Conservation (phyloP, 2,329 filamentous ascomycete genomes). For the Teratosphaeriaceae sp. region DNA sequence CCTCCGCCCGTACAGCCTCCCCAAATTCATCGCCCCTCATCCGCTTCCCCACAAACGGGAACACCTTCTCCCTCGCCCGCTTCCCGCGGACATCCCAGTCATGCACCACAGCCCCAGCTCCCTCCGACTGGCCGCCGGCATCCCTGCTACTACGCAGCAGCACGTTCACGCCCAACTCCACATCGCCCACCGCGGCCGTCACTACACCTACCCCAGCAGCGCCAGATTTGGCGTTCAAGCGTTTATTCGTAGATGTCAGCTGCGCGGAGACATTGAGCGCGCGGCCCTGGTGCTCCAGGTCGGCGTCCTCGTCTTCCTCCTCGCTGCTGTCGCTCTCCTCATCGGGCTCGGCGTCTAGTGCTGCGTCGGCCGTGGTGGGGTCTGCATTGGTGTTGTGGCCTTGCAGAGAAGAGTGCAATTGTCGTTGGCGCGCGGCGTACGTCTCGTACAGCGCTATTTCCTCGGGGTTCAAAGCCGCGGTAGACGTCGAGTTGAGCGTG, state of each 20-base stretch:
- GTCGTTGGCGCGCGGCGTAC: constrained; percentile 80
- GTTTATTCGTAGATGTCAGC: too few species aligned
- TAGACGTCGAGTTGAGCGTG: constrained; percentile 31
- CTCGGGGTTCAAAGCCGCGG: constrained; percentile 65
- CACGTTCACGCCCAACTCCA: constrained; percentile 87
- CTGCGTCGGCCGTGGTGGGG: constrained; percentile 58
- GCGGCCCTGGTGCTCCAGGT: constrained; percentile 84
- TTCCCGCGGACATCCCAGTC: constrained; percentile 91
- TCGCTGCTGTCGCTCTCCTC: constrained; percentile 65
- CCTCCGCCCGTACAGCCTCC: constrained; percentile 86
- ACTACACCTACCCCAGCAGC: too few species aligned
- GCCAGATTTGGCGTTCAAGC: too few species aligned
- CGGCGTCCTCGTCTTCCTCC: constrained; percentile 76
- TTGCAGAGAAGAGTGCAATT: constrained; percentile 76
- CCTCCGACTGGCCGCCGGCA: constrained; percentile 45
- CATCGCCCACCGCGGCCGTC: constrained; percentile 67
- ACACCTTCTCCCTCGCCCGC: constrained; percentile 86
- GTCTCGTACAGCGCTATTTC: constrained; percentile 83
- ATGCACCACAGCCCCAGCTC: constrained; percentile 37
- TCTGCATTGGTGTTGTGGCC: constrained; percentile 62
- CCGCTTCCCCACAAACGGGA: constrained; percentile 75
- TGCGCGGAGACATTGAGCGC: constrained; percentile 83
- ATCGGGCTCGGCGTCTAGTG: constrained; percentile 79
- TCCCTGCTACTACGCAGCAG: constrained; percentile 77
- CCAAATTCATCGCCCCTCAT: constrained; percentile 86